phyloP scores from a whole-genome alignment of 257 asterid species.

The Solanum neorickii region DNA sequence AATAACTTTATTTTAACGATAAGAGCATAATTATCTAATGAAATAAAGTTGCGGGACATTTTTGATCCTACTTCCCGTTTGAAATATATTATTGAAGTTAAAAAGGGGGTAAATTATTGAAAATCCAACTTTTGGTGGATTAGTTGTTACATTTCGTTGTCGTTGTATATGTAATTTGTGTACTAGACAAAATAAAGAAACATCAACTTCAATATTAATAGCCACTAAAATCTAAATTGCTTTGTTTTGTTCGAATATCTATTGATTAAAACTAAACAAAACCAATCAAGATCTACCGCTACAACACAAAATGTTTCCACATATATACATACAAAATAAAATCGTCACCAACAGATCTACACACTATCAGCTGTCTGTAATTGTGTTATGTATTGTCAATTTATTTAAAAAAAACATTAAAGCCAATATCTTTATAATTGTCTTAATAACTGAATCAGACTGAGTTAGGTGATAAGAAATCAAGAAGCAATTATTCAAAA shows the following conservation, averaged over 20 bases:
- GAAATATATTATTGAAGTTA: too few species aligned
- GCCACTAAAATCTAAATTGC: neutral
- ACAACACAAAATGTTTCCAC: neutral
- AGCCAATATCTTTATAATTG: too few species aligned
- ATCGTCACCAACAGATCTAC: neutral
- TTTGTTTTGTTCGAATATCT: neutral
- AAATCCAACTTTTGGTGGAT: neutral
- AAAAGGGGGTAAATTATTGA: too few species aligned
- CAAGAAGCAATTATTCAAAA: neutral
- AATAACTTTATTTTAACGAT: too few species aligned
- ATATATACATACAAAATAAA: neutral
- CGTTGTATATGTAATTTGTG: neutral
- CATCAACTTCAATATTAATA: neutral
- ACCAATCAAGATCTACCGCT: neutral
- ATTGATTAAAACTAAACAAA: neutral
- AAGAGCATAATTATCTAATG: too few species aligned
- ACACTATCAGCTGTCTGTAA: neutral
- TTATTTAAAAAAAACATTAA: neutral
- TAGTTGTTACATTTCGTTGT: neutral
- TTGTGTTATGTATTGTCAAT: neutral
- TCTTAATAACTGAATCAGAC: too few species aligned
- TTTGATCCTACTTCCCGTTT: fast-evolving
- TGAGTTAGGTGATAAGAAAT: too few species aligned
- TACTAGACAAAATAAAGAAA: neutral
- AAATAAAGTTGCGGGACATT: fast-evolving